A percentile compares a stretch with the other conserved stretches of the same genome.
These are phyloP conservation scores for Aspergillus sp. DNA, from an alignment of 2,329 filamentous ascomycete genomes.

Conservation along the genomic window DNA sequence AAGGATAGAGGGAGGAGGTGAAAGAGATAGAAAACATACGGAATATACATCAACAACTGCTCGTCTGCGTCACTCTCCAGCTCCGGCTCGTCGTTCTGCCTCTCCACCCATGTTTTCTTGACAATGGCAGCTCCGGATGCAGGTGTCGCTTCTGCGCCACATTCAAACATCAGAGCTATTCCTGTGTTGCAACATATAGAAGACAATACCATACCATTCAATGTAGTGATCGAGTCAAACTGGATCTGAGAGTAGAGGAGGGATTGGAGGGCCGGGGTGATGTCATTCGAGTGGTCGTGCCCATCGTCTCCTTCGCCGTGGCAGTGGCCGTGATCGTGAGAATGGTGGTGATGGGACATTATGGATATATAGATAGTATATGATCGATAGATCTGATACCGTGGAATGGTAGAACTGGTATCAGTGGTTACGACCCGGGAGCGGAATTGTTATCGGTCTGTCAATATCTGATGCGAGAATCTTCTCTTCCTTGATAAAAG, in stretches of 20 bases:
- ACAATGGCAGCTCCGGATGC: conserved; percentile 72
- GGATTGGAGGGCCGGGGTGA: conserved; percentile 85
- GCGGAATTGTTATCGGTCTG: not conserved
- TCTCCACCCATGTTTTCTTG: conserved; percentile 87
- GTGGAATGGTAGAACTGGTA: not conserved
- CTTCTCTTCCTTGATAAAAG: not conserved
- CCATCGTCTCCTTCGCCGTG: conserved; percentile 50
- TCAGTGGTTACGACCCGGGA: not conserved
- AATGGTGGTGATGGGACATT: conserved; percentile 40
- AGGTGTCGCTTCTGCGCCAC: conserved; percentile 53
- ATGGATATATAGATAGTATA: not conserved
- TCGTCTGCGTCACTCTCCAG: conserved; percentile 85
- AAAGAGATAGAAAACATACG: conserved; percentile 55
- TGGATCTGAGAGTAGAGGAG: conserved; percentile 91
- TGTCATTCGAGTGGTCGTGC: conserved; percentile 89
- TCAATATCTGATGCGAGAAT: not conserved
- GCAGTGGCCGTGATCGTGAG: conserved; percentile 44
- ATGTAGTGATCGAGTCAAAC: conserved; percentile 77
- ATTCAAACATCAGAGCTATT: not conserved
- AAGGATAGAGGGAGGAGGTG: too few relatives aligned
- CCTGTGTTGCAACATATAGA: not conserved
- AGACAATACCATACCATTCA: conserved; percentile 61
- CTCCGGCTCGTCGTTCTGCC: conserved; percentile 69
- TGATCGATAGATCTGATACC: not conserved
- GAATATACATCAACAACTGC: conserved; percentile 88